Conservation (phyloP, 75 land plant genomes). For the Pinus tabuliformis region DNA sequence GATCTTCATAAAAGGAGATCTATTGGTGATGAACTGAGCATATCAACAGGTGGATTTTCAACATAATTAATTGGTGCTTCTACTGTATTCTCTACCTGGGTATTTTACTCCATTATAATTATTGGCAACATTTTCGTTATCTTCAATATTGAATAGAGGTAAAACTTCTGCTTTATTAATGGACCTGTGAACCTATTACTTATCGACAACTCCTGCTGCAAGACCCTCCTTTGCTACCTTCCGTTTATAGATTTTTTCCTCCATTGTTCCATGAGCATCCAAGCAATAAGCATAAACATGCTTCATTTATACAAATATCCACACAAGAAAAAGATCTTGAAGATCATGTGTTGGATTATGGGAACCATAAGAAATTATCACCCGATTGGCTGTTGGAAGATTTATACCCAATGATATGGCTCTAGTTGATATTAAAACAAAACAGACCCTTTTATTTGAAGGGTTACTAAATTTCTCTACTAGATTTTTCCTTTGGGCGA, state of each 20-base stretch:
- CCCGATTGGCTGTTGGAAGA: conserved; percentile 93
- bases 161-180: conserved; percentile 88
- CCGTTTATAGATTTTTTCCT: conserved; percentile 53
- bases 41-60: background rate
- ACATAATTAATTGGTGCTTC: background rate
- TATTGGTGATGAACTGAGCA: background rate
- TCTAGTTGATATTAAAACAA: conserved; percentile 86
- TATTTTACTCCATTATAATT: conserved; percentile 14
- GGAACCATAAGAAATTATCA: conserved; percentile 93
- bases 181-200: conserved; percentile 53
- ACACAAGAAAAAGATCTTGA: conserved; percentile 88
- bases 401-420: conserved; percentile 97
- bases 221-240: too few species aligned
- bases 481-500: conserved; percentile 72
- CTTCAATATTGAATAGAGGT: conserved; percentile 82
- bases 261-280: conserved; percentile 95
- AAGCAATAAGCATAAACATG: conserved; percentile 87
- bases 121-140: conserved; percentile 43
- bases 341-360: conserved; percentile 99
- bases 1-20: conserved; percentile 5
- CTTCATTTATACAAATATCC: conserved; percentile 78
- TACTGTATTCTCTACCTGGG: background rate
- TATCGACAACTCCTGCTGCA: conserved; percentile 42
- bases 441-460: conserved; percentile 68
- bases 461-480: conserved; percentile 88